Base-by-base conservation (phyloP, 495 filamentous ascomycete species). In the Neurospora sp. region DNA sequence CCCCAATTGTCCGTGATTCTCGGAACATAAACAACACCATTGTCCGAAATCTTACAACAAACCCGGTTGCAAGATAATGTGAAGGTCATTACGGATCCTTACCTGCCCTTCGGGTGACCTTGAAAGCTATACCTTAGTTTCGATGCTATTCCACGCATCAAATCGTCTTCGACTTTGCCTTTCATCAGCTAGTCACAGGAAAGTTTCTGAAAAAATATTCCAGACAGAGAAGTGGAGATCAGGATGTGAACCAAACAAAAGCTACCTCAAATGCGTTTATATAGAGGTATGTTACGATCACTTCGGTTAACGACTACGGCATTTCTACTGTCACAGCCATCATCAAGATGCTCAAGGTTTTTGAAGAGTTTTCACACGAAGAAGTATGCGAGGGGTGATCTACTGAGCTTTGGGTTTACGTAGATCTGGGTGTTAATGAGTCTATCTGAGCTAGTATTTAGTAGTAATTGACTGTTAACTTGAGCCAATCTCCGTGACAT, bases 1-100 rank as follows among this genome's bases (percentile, higher is more conserved):
- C 20, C 1, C 10, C 9, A 22, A 12, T 1, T 20, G 44, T 11
- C n/a, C 0, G 18, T 46, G n/a, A 11, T 20, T 48, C 14, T 7
- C 14, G 5, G 39, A 41, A 16, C 1, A 8, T 3, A 0, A 18
- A 41, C 0, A 7, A 41, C 2, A 41, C 14, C 12, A 7, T 18
- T 5, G 5, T 41, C 7, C 0, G 6, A 44, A 3, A n/a, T 44
- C 0, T 0, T 8, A 3, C 16, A 3, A 44, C 1, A 1, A 8
- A 18, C 16, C 0, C 16, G 0, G 3, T 44, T n/a, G 3, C 6
- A n/a, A 0, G 2, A 18, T 3, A n/a, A 44, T 3, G 16, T 44
- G 41, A 44, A 3, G 41, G 16, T n/a, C 4, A 5, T 46, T 20
- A 46, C 7, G 18, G 8, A 16, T 5, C 14, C 40, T 0, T 18